phyloP scores from a whole-genome alignment of 306 rosid species.

The Quercus bicolor region DNA sequence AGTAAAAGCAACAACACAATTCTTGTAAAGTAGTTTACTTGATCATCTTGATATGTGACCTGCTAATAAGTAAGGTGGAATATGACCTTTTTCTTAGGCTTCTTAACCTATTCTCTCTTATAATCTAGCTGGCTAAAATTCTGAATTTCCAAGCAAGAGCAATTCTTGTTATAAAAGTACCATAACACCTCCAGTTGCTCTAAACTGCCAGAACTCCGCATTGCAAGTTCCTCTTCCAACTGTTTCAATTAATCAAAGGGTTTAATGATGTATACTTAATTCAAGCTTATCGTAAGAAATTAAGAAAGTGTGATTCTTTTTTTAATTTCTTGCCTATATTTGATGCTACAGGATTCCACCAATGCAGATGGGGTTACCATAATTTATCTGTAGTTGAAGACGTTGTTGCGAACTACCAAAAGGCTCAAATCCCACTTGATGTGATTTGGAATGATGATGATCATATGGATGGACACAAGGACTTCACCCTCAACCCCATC shows the following conservation, averaged over 20 bases:
- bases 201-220: neutral
- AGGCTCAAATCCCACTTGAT: constrained; percentile 88
- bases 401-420: constrained; percentile 79
- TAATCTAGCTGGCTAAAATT: too few relatives aligned
- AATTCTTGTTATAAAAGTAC: too few relatives aligned
- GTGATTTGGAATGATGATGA: constrained; percentile 98
- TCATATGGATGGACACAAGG: constrained; percentile 92
- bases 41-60: too few relatives aligned
- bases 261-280: neutral
- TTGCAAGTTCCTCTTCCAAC: constrained; percentile 29
- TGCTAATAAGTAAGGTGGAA: too few relatives aligned
- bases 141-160: too few relatives aligned
- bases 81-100: neutral
- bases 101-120: neutral
- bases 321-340: neutral
- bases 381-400: constrained; percentile 92
- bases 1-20: neutral
- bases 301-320: constrained; percentile 15
- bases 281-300: neutral
- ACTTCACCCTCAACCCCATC: constrained; percentile 67
- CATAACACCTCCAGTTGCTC: neutral
- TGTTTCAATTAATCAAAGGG: neutral
- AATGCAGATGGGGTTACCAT: constrained; percentile 99
- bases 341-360: constrained; percentile 77
- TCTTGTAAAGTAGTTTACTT: neutral